phyloP scores from a whole-genome alignment of 768 basidiomycete species.

The Lactifluus rugatus region DNA sequence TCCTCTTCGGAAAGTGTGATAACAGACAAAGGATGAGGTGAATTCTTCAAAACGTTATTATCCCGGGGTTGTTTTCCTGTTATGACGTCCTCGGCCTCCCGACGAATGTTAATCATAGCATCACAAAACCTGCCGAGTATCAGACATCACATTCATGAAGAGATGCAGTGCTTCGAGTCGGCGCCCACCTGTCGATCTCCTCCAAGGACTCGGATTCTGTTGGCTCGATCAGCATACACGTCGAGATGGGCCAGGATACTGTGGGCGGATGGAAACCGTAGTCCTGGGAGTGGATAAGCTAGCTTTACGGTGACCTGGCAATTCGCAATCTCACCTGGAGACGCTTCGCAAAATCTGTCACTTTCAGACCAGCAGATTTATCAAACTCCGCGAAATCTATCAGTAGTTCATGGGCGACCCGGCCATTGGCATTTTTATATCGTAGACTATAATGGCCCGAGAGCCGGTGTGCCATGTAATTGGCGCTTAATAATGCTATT shows the following conservation, averaged over 20 bases:
- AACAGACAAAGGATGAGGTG: conserved; percentile 80
- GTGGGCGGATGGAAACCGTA: conserved; percentile 96
- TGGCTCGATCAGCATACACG: conserved; percentile 96
- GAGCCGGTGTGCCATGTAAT: conserved; percentile 91
- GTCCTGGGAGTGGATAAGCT: conserved; percentile 37
- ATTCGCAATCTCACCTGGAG: conserved; percentile 49
- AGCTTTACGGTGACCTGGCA: no score
- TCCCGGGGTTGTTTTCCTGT: conserved; percentile 81
- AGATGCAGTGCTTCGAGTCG: background rate
- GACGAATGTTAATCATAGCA: conserved; percentile 93
- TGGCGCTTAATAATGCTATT: conserved; percentile 86
- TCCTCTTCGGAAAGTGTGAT: conserved; percentile 62
- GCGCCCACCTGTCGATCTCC: conserved; percentile 80
- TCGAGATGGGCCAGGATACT: conserved; percentile 95
- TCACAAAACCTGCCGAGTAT: conserved; percentile 71
- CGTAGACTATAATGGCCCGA: conserved; percentile 75
- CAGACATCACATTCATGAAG: background rate
- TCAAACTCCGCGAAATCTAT: conserved; percentile 96
- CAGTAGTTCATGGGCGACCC: conserved; percentile 92
- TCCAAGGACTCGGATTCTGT: conserved; percentile 93
- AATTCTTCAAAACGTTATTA: conserved; percentile 88
- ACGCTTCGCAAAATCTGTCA: conserved; percentile 93
- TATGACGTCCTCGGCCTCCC: conserved; percentile 83
- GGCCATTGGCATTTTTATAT: conserved; percentile 83
- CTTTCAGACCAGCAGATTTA: conserved; percentile 80